These are phyloP conservation scores for Polysphondylium violaceum DNA, from an alignment of 78 protist species.

Conservation along the genomic window DNA sequence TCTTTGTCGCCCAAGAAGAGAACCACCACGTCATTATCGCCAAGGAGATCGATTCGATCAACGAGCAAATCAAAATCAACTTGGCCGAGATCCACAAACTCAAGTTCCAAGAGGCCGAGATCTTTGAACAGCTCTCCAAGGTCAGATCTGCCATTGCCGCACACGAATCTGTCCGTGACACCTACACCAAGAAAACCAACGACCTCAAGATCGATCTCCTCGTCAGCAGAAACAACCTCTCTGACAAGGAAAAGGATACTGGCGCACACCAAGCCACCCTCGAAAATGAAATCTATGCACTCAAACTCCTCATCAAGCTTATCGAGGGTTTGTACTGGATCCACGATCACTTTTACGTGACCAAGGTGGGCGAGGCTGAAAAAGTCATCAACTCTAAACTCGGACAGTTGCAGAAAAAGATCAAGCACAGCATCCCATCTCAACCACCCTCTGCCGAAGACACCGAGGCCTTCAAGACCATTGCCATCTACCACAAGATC, in stretches of 20 bases:
- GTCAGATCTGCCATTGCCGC: constrained; percentile 23
- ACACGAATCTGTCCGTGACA: constrained; percentile 35
- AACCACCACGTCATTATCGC: neutral
- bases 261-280: constrained; percentile 17
- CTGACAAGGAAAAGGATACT: constrained; percentile 11
- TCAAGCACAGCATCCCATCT: neutral
- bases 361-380: constrained; percentile 63
- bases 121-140: neutral
- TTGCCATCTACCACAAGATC: constrained; percentile 47
- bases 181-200: constrained; percentile 12
- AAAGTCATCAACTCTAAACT: constrained; percentile 27
- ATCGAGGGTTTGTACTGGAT: constrained; percentile 63
- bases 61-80: constrained; percentile 23
- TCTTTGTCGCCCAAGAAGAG: neutral
- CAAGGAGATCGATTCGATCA: constrained; percentile 2
- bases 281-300: constrained; percentile 50
- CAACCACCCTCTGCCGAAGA: constrained; percentile 6
- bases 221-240: constrained; percentile 8
- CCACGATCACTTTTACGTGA: constrained; percentile 55
- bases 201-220: constrained; percentile 31
- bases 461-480: constrained; percentile 36
- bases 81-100: constrained; percentile 24
- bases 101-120: constrained; percentile 44
- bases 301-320: constrained; percentile 3
- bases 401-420: neutral